phyloP scores from a whole-genome alignment of 306 rosid species.

The Heteromeles arbutifolia region DNA sequence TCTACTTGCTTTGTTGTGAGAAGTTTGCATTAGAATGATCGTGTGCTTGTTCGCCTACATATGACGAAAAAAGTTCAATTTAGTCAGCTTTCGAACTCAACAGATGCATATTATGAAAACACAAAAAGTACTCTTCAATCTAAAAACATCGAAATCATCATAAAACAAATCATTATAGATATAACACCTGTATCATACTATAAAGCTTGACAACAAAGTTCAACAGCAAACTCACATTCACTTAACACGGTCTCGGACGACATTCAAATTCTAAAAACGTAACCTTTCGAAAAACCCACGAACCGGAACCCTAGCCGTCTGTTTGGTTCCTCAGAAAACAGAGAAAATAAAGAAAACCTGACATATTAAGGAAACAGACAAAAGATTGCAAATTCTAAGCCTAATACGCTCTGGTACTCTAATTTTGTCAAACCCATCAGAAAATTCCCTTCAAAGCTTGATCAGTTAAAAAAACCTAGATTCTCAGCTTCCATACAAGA shows the following conservation, averaged over 20 bases:
- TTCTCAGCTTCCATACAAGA: background rate
- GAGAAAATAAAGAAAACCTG: background rate
- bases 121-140: background rate
- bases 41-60: conserved; percentile 90
- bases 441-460: background rate
- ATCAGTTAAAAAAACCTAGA: background rate
- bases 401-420: background rate
- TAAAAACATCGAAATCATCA: background rate
- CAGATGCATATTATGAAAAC: background rate
- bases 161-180: background rate
- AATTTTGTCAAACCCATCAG: background rate
- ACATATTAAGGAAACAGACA: background rate
- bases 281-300: background rate
- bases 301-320: background rate
- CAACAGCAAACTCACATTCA: background rate
- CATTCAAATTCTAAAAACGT: background rate
- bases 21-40: conserved; percentile 85
- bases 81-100: conserved; percentile 3
- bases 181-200: no score
- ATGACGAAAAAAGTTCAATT: conserved; percentile 2
- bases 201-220: background rate
- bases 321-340: background rate
- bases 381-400: background rate
- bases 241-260: background rate
- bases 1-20: conserved; percentile 75